Evolutionary conservation across 441 rosid species (phyloP).

Genomic region (Euphorbia corollata): DNA sequence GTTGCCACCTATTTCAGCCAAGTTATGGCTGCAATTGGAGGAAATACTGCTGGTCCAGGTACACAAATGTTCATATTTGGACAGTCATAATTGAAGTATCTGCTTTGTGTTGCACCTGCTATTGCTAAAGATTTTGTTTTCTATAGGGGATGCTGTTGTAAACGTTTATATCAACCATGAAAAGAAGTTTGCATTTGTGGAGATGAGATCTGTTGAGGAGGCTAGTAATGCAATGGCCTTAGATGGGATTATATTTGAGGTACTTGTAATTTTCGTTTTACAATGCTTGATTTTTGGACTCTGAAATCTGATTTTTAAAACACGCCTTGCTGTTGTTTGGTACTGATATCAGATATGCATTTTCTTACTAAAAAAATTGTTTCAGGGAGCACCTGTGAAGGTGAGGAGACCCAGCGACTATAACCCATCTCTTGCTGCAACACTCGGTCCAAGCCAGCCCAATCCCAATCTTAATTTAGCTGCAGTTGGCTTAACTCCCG

Average conservation of each 20-base stretch:
- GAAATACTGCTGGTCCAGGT: slow-evolving; percentile 98
- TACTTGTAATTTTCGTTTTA: slow-evolving; percentile 19
- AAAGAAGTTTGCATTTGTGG: slow-evolving; percentile 97
- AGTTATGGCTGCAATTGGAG: slow-evolving; percentile 95
- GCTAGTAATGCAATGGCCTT: slow-evolving; percentile 98
- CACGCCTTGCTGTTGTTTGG: not conserved
- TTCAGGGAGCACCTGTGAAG: slow-evolving; percentile 95
- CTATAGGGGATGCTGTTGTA: slow-evolving; percentile 93
- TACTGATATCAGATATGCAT: too few relatives aligned
- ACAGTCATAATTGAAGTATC: not conserved
- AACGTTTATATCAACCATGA: slow-evolving; percentile 94
- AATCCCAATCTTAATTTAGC: slow-evolving; percentile 76
- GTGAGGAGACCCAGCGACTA: slow-evolving; percentile 98
- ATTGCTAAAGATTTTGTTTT: slow-evolving; percentile 12
- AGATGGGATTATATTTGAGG: slow-evolving; percentile 96
- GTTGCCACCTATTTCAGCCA: slow-evolving; percentile 89
- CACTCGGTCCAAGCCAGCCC: slow-evolving; percentile 98
- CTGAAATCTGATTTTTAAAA: not conserved
- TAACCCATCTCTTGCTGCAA: slow-evolving; percentile 90
- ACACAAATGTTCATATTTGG: slow-evolving; percentile 1
- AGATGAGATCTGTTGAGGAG: slow-evolving; percentile 99
- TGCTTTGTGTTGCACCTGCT: not conserved
- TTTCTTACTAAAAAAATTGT: too few relatives aligned
- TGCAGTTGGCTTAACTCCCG: slow-evolving; percentile 91
- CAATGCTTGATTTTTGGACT: not conserved